A percentile compares a stretch with the other conserved stretches of the same genome.
These are phyloP conservation scores for Phaeotremella skinneri DNA, from an alignment of 768 basidiomycete species.

Conservation along the genomic window DNA sequence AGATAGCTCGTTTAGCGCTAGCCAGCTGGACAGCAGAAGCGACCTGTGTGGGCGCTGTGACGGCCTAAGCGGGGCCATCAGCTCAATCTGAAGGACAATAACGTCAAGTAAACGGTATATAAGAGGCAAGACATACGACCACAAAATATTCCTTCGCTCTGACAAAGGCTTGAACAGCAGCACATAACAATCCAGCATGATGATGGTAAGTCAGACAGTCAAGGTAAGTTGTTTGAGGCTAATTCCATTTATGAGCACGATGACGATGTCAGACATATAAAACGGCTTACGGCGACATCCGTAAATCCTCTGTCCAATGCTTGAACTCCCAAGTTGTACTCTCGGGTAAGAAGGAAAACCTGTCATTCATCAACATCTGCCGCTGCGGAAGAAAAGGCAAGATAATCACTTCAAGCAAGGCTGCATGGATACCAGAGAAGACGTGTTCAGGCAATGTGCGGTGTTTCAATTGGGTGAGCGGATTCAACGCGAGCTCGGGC, in stretches of 20 bases:
- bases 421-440: constrained; percentile 30
- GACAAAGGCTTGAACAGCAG: constrained; percentile 23
- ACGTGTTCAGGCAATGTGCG: not conserved
- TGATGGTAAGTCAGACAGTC: constrained; percentile 44
- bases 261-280: no score
- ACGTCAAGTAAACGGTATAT: not conserved
- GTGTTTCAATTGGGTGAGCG: constrained; percentile 14
- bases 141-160: constrained; percentile 29
- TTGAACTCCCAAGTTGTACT: constrained; percentile 13
- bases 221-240: constrained; percentile 31
- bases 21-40: constrained; percentile 42
- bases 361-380: constrained; percentile 7
- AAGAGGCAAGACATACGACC: constrained; percentile 24
- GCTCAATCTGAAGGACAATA: not conserved
- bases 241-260: no score
- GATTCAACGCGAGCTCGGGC: constrained; percentile 14
- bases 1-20: constrained; percentile 39
- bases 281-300: constrained; percentile 27
- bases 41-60: constrained; percentile 32
- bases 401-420: constrained; percentile 38
- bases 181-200: constrained; percentile 39
- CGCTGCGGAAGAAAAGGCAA: not conserved
- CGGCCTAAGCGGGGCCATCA: constrained; percentile 20
- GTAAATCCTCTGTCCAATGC: constrained; percentile 20
- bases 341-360: constrained; percentile 20